Conservation (phyloP, 768 basidiomycete genomes). For the Hygrophorus pudorinus region DNA sequence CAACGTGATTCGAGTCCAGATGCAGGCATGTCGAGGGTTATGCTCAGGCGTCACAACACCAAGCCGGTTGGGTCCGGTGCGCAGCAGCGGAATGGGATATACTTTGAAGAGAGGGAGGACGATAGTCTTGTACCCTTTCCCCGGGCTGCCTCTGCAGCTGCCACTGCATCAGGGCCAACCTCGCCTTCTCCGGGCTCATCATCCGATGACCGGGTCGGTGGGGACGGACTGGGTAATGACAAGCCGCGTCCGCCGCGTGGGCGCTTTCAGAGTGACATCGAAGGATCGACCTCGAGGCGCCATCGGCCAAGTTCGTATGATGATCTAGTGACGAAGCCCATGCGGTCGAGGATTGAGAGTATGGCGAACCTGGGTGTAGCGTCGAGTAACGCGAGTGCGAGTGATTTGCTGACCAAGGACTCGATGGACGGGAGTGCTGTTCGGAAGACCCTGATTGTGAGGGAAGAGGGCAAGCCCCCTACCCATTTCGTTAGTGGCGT, state of each 20-base stretch:
- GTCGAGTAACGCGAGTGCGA: constrained; percentile 45
- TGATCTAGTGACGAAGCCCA: constrained; percentile 44
- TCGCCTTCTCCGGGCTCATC: constrained; percentile 34
- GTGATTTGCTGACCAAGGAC: constrained; percentile 54
- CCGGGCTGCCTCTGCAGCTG: constrained; percentile 37
- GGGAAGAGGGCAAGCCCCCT: constrained; percentile 72
- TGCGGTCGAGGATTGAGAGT: constrained; percentile 61
- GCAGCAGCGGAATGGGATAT: constrained; percentile 34
- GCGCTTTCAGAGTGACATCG: constrained; percentile 68
- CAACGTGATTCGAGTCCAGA: constrained; percentile 55
- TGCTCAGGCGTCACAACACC: constrained; percentile 50
- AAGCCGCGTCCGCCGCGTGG: constrained; percentile 40
- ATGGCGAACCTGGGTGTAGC: constrained; percentile 54
- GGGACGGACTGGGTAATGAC: constrained; percentile 23
- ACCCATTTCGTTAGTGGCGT: constrained; percentile 64
- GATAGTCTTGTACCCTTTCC: constrained; percentile 56
- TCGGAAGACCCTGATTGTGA: constrained; percentile 62
- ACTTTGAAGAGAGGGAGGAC: constrained; percentile 29
- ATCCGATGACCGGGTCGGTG: constrained; percentile 15
- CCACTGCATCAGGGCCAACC: constrained; percentile 34
- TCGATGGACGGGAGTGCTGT: constrained; percentile 55
- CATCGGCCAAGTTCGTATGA: constrained; percentile 61
- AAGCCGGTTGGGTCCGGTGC: constrained; percentile 23
- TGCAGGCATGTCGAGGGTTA: constrained; percentile 29
- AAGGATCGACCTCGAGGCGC: constrained; percentile 41